Percentiles rank a stretch among this genome's conserved stretches.
phyloP scores from a whole-genome alignment of 1,139 yeast genomes.

The Yarrowia galli region DNA sequence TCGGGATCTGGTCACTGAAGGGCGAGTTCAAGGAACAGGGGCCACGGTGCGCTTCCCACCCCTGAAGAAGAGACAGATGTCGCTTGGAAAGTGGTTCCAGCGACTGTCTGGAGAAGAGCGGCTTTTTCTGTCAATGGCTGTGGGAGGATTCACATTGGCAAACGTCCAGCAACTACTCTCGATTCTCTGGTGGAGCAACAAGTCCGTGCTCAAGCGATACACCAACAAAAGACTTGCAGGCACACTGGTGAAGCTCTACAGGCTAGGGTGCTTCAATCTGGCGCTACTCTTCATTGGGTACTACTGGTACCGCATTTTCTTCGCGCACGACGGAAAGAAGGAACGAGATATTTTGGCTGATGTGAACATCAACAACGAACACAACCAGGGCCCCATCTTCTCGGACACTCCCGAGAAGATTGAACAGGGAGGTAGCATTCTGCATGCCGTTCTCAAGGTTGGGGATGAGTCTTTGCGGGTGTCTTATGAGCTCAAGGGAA shows the following conservation, averaged over 20 bases:
- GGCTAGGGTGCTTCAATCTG: slow-evolving; percentile 7
- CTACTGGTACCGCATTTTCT: slow-evolving; percentile 25
- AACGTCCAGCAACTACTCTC: neutral
- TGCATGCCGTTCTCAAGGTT: slow-evolving; percentile 18
- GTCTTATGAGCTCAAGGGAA: slow-evolving; percentile 23
- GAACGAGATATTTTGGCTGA: slow-evolving; percentile 19
- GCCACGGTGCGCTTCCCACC: slow-evolving; percentile 6
- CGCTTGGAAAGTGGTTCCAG: slow-evolving; percentile 3
- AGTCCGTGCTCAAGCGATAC: slow-evolving; percentile 24
- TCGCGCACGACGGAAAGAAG: slow-evolving; percentile 9
- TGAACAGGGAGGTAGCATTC: slow-evolving; percentile 11
- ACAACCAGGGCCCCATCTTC: slow-evolving; percentile 1
- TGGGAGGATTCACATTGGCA: slow-evolving; percentile 15
- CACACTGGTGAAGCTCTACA: slow-evolving; percentile 11
- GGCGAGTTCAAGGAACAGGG: slow-evolving; percentile 10
- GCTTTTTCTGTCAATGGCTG: slow-evolving; percentile 3
- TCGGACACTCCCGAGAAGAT: slow-evolving; percentile 18
- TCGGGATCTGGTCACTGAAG: slow-evolving; percentile 10
- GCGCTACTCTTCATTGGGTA: slow-evolving; percentile 16
- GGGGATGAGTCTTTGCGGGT: slow-evolving; percentile 4
- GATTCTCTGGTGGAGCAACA: slow-evolving; percentile 21
- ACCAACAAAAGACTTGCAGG: neutral
- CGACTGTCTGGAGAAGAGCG: slow-evolving; percentile 11
- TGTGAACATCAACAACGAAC: slow-evolving; percentile 13
- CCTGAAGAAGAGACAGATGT: neutral